A percentile compares a stretch with the other conserved stretches of the same genome.
phyloP scores from a whole-genome alignment of 805 yeast species.

The Wickerhamiella sorbophila region DNA sequence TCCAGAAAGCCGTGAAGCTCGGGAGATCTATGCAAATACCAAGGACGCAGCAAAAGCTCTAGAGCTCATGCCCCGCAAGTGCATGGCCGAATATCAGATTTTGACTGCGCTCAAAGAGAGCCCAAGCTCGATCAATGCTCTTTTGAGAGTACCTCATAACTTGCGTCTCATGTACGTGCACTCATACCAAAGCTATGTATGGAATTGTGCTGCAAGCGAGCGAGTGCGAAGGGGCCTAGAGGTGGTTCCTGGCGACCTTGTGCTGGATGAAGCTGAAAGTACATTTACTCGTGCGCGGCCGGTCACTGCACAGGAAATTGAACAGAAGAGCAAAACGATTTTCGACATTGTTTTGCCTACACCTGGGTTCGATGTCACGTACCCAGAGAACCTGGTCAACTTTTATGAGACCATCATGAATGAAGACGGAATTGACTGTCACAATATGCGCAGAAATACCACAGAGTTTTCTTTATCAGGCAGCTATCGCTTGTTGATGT shows the following conservation, averaged over 20 bases:
- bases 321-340: constrained; percentile 42
- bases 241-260: constrained; percentile 15
- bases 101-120: constrained; percentile 44
- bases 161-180: constrained; percentile 91
- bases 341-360: constrained; percentile 87
- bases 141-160: constrained; percentile 84
- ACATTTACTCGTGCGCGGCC: constrained; percentile 56
- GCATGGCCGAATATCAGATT: constrained; percentile 71
- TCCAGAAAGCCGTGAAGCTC: constrained; percentile 72
- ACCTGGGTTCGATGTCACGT: constrained; percentile 86
- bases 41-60: constrained; percentile 51
- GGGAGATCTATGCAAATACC: constrained; percentile 68
- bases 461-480: constrained; percentile 89
- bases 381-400: constrained; percentile 58
- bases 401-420: constrained; percentile 59
- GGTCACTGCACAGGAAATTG: constrained; percentile 60
- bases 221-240: constrained; percentile 47
- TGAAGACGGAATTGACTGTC: constrained; percentile 70
- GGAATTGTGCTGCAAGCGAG: constrained; percentile 78
- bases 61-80: constrained; percentile 69
- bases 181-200: constrained; percentile 90
- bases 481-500: constrained; percentile 61
- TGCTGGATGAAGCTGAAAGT: constrained; percentile 25
- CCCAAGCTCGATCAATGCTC: constrained; percentile 51
- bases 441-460: constrained; percentile 68